Evolutionary conservation across 345 rosid species (phyloP).

Genomic region (Isatis tinctoria): DNA sequence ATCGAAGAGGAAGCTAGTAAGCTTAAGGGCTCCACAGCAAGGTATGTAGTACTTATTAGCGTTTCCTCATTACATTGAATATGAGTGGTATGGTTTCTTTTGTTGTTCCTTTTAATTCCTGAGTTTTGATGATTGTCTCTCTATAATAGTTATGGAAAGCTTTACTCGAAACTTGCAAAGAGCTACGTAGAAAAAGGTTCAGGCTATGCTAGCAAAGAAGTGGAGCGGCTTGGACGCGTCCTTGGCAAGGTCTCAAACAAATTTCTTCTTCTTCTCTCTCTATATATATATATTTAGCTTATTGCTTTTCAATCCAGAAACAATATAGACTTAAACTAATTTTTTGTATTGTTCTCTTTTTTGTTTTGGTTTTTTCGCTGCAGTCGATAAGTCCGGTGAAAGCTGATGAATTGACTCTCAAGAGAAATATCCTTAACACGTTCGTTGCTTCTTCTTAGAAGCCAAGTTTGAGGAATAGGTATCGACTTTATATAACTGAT

Average conservation of each 20-base stretch:
- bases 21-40: slow-evolving; percentile 61
- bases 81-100: not conserved
- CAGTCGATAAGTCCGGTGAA: slow-evolving; percentile 86
- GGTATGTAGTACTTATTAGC: slow-evolving; percentile 35
- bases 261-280: not conserved
- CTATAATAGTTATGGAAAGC: slow-evolving; percentile 59
- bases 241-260: slow-evolving; percentile 65
- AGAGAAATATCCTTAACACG: slow-evolving; percentile 64
- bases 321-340: not conserved
- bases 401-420: slow-evolving; percentile 78
- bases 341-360: not conserved
- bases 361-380: not conserved
- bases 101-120: not conserved
- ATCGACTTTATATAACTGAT: slow-evolving; percentile 14
- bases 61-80: not conserved
- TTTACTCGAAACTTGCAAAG: slow-evolving; percentile 77
- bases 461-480: not conserved
- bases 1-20: slow-evolving; percentile 74
- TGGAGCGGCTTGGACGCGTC: slow-evolving; percentile 71
- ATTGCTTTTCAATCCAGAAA: not conserved
- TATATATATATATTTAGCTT: not conserved
- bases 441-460: slow-evolving; percentile 41
- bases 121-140: not conserved
- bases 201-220: slow-evolving; percentile 74
- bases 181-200: slow-evolving; percentile 73